Evolutionary conservation across 345 rosid species (phyloP), one percentile per base, ranked within the genome.

Genomic region (Balakata baccata): DNA sequence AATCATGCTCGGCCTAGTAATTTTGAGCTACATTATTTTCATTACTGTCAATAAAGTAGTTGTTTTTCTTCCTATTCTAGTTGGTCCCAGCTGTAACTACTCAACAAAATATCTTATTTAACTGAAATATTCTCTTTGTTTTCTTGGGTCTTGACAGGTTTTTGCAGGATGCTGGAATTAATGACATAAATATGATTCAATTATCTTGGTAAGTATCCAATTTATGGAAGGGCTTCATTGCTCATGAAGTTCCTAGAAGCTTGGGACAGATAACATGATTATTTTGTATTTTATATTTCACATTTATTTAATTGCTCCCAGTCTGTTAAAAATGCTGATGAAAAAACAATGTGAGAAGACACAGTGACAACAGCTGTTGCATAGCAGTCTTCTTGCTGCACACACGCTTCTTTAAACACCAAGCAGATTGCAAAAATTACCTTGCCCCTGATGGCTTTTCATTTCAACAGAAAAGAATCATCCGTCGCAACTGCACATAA

Each of bases 151-250:
- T 39, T 67, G 59, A 67, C 87, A 95, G 99, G 84, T 81, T 91
- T 68, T 84, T 95, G 87, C 94, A 86, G 77, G 99, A 92, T 72
- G 89, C 92, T 51, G 94, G 94, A 71, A 78, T 88, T 81, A 87
- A 74, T 81, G 98, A 92, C 72, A 76, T 78, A 9, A 81, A 22
- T 47, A 88, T 87, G 97, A 91, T 89, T 68, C 98, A 92, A 3
- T 82, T 92, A 71, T 81, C 90, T 62, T 95, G 99, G 99, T 89
- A 82, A 84, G 85, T 41, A 39, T 69, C 70, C 58, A 61, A 23
- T 56, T 51, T 75, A 46, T 46, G 11, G 7, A 12, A 41, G 25
- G 10, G 66, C 51, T 45, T 11, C 45, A 25, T 41, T 46, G 54
- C 62, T 22, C 59, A 66, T 54, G 59, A 63, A 49, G 56, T 49